phyloP scores from a whole-genome alignment of 2,329 filamentous ascomycete genomes.

The Ophiostoma ulmi region DNA sequence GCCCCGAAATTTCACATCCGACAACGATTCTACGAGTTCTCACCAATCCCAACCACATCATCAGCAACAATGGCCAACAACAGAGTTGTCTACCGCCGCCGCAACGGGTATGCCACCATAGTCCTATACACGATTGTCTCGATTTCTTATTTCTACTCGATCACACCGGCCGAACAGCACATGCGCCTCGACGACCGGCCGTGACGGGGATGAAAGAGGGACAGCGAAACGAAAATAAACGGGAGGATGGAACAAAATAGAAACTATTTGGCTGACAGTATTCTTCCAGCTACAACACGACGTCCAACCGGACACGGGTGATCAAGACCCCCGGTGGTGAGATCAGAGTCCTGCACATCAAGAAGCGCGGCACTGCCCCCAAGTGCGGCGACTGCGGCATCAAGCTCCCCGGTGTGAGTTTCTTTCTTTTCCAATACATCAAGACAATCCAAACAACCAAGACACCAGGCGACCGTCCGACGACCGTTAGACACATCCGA shows the following conservation, averaged over 20 bases:
- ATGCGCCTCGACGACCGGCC: not conserved
- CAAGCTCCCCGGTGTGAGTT: constrained; percentile 93
- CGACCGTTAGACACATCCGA: not conserved
- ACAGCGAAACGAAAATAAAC: not conserved
- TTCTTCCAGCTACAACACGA: constrained; percentile 84
- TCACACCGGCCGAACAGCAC: not conserved
- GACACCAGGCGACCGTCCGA: not conserved
- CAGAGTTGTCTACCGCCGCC: constrained; percentile 66
- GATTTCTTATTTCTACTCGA: not conserved
- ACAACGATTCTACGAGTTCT: constrained; percentile 13
- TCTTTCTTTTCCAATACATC: not conserved
- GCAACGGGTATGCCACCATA: constrained; percentile 64
- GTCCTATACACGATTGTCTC: not conserved
- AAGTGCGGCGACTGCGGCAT: constrained; percentile 99
- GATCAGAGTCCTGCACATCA: constrained; percentile 96
- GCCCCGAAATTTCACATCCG: constrained; percentile 18
- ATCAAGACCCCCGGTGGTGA: constrained; percentile 95
- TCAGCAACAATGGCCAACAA: constrained; percentile 55
- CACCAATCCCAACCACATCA: constrained; percentile 32
- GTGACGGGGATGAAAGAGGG: not conserved
- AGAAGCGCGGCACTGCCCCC: constrained; percentile 97
- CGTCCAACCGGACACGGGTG: constrained; percentile 92
- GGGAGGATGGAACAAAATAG: not conserved
- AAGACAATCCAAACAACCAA: not conserved
- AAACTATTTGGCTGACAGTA: constrained; percentile 15